A percentile compares a stretch with the other conserved stretches of the same genome.
These are phyloP conservation scores for Eucalyptus regnans DNA, from an alignment of 345 rosid genomes.

Conservation along the genomic window DNA sequence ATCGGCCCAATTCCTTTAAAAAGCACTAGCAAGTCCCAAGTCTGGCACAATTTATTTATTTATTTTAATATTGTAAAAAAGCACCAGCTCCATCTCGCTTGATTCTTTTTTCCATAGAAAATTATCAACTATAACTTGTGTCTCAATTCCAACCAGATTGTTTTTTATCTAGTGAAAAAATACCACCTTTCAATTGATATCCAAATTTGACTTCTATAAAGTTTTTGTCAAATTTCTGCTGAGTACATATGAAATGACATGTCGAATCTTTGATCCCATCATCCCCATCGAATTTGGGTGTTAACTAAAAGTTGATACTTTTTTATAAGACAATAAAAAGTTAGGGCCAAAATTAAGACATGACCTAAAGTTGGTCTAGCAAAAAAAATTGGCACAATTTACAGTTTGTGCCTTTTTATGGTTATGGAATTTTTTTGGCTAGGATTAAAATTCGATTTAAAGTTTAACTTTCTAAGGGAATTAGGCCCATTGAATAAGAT, in stretches of 20 bases:
- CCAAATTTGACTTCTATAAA: accelerated
- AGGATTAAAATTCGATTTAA: too few species aligned
- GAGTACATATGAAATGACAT: accelerated
- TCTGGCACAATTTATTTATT: too few species aligned
- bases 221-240: accelerated
- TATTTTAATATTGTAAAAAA: too few species aligned
- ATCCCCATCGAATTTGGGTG: too few species aligned
- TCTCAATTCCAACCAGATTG: not conserved
- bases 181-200: accelerated
- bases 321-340: not conserved
- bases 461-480: too few species aligned
- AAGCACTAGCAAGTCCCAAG: too few species aligned
- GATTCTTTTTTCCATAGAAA: too few species aligned
- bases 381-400: too few species aligned
- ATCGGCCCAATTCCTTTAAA: too few species aligned
- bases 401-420: too few species aligned
- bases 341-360: accelerated
- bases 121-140: accelerated
- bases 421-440: too few species aligned
- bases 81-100: accelerated
- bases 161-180: not conserved
- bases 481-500: too few species aligned
- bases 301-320: accelerated
- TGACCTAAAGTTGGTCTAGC: not conserved
- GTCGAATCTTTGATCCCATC: accelerated